phyloP scores from a whole-genome alignment of 2,329 filamentous ascomycete genomes.

The Colletotrichum caudatum region DNA sequence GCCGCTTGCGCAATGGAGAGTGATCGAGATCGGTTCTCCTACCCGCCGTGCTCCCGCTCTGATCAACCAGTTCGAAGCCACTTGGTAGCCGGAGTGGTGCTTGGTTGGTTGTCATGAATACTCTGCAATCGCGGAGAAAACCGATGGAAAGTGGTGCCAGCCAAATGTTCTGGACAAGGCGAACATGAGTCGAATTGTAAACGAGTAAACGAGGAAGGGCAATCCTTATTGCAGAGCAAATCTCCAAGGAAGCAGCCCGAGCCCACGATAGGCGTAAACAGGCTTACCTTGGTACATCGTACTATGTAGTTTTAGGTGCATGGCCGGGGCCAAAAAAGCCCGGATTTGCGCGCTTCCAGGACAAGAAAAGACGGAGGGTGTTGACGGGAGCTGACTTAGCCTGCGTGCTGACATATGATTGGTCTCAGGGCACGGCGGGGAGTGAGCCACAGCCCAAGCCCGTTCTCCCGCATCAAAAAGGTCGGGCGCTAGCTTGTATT shows the following conservation, averaged over 20 bases:
- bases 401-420: conserved; percentile 9
- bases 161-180: neutral
- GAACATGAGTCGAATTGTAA: conserved; percentile 1
- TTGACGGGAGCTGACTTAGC: conserved; percentile 19
- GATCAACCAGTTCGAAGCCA: neutral
- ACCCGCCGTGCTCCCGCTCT: neutral
- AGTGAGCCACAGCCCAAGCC: conserved; percentile 9
- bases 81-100: neutral
- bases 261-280: conserved; percentile 21
- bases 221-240: conserved; percentile 3
- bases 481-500: neutral
- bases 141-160: neutral
- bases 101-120: neutral
- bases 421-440: conserved; percentile 1
- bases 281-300: neutral
- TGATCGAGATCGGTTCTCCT: conserved; percentile 31
- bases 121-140: neutral
- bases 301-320: conserved; percentile 6
- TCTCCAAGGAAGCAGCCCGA: conserved; percentile 12
- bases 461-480: neutral
- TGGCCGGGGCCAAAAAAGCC: conserved; percentile 19
- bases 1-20: conserved; percentile 24
- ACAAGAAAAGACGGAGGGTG: neutral
- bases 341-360: conserved; percentile 18
- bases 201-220: neutral